Evolutionary conservation across 164 flowering plant species (phyloP).

Genomic region (Kalanchoe fedtschenkoi): DNA sequence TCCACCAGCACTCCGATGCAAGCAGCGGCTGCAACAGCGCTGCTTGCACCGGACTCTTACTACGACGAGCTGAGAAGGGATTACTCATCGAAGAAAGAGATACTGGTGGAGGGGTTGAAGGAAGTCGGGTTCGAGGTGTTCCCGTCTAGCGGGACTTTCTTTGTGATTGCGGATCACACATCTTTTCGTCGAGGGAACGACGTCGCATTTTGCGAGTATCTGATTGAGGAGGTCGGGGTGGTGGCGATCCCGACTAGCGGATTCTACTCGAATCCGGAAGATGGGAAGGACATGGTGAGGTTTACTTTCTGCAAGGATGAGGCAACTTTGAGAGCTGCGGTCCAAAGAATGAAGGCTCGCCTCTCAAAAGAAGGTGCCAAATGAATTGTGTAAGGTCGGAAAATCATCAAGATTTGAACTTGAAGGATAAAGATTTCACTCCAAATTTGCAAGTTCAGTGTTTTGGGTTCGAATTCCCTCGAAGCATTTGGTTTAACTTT

Average conservation of each 20-base stretch:
- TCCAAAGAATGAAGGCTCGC: slow-evolving; percentile 63
- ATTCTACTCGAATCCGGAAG: slow-evolving; percentile 84
- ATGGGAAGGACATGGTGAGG: slow-evolving; percentile 88
- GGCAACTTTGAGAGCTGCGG: slow-evolving; percentile 69
- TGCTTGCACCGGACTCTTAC: slow-evolving; percentile 70
- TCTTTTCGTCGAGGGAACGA: slow-evolving; percentile 78
- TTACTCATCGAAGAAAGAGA: slow-evolving; percentile 66
- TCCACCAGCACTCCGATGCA: slow-evolving; percentile 94
- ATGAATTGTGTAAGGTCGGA: no score
- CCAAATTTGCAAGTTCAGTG: no score
- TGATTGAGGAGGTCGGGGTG: slow-evolving; percentile 90
- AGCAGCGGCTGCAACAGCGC: slow-evolving; percentile 67
- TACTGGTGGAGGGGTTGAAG: slow-evolving; percentile 75
- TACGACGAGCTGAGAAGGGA: slow-evolving; percentile 72
- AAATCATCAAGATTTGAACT: no score
- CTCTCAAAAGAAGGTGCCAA: no score
- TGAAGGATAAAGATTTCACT: no score
- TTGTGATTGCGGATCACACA: slow-evolving; percentile 89
- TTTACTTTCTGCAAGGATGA: slow-evolving; percentile 99
- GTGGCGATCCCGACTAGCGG: slow-evolving; percentile 95
- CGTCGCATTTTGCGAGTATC: slow-evolving; percentile 80
- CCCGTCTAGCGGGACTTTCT: slow-evolving; percentile 94
- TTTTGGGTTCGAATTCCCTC: no score
- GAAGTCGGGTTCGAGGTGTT: slow-evolving; percentile 71
- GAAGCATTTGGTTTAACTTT: no score